Evolutionary conservation across 805 yeast genomes (phyloP), one percentile per base, ranked within the genome.

Genomic region (Starmerella potacharoeniae): DNA sequence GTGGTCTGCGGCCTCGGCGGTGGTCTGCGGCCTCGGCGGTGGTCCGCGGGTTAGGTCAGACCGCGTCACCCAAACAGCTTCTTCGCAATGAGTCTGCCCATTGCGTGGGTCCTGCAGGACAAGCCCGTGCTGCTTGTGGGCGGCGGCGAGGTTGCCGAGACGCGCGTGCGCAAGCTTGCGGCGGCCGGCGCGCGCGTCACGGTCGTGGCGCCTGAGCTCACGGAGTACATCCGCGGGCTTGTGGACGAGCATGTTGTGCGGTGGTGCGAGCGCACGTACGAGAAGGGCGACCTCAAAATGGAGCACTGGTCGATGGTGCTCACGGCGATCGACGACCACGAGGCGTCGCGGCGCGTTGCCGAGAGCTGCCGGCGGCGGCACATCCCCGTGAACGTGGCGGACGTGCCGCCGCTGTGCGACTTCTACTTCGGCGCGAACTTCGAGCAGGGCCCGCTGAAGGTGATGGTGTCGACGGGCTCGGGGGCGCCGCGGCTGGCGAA

Each of bases 381-480:
- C 69, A 80, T 55, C 60, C 87, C 66, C 30, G 87, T 84, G 29
- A 86, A 86, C 64, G 82, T 86, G 41, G 95, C 95, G 1, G 95
- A 86, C 66, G 84, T 84, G 58, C 95, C 95, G 3, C 77, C 78
- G n/a, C 71, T 80, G 57, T 86, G 95, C 71, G 95, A 86, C 68
- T 86, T 85, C 68, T 86, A 85, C 70, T 86, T 86, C 67, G 95
- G 95, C 1, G 79, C 90, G 29, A 81, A 83, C 71, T 81, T 79
- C 66, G 75, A 85, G 63, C 78, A 78, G 59, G 93, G 90, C 14
- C 79, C 81, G 14, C 70, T 86, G 50, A 93, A 86, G 65, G 75
- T 86, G 40, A 82, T 86, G 90, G 83, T 86, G 13, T 80, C 87
- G 41, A 85, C 95, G 11, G 86, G 85, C 66, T 95, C 95, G 4